Evolutionary conservation across 352 stramenopile species (phyloP), one percentile per base, ranked within the genome.

Genomic region (Phytophthora pseudosyringae): DNA sequence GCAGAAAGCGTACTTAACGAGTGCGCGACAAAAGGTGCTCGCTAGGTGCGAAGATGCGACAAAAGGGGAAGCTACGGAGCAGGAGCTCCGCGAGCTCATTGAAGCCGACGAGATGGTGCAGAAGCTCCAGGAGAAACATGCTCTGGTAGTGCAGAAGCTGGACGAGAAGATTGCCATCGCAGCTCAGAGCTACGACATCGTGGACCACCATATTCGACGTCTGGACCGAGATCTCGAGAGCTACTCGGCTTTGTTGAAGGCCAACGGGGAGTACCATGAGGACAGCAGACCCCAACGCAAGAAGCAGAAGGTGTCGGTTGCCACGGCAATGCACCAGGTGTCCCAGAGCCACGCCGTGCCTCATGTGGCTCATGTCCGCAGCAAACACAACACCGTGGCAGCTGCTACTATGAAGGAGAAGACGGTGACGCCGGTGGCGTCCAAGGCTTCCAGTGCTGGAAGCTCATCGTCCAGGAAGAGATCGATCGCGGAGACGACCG

Each of bases 91-190:
- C 26, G 73, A 73, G 59, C 73, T 95, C 33, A 86, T 95, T 36
- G 83, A 76, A 16, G 67, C 76, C 13, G 81, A 93, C 41, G 78
- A 74, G 33, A 60, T 69, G 44, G 59, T 90, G 16, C 48, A 68
- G 36, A 67, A 41, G 7, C 68, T 95, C 21, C 64, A 69, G 10
- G 64, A 80, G 33, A 92, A 87, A 63, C 83, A 89, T 52, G 73
- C 88, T 50, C 71, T 83, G 25, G 87, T 91, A 5, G 74, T 94
- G 25, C 85, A 95, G 70, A 94, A 95, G 59, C 76, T 94, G 51
- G 87, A 95, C 67, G 87, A 95, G 74, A 95, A 95, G 59, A 88
- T 94, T 48, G 87, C 87, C 43, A 95, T 95, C 59, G 87, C 87
- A 15, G 83, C 82, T 50, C 87, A 95, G 66, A 90, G 77, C 38